These are phyloP conservation scores for Yarrowia deformans DNA, from an alignment of 805 yeast species.

Conservation along the genomic window DNA sequence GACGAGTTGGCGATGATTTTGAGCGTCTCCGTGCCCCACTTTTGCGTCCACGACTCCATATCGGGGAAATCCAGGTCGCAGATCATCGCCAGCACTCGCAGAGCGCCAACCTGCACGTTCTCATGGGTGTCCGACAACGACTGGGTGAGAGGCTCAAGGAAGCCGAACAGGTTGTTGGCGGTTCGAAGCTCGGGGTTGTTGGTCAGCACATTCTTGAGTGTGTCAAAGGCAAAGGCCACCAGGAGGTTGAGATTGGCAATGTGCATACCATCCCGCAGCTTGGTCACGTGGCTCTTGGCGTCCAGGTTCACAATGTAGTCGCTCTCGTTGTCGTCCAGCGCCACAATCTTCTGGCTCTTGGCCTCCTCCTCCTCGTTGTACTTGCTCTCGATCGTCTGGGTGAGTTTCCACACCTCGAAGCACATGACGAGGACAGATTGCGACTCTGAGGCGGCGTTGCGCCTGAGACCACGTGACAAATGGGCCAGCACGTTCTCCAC, in stretches of 20 bases:
- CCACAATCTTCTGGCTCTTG: slow-evolving; percentile 41
- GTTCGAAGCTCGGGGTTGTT: slow-evolving; percentile 67
- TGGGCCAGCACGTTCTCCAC: slow-evolving; percentile 80
- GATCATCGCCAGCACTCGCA: slow-evolving; percentile 66
- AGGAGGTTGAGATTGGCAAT: slow-evolving; percentile 65
- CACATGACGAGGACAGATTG: slow-evolving; percentile 72
- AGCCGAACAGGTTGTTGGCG: slow-evolving; percentile 68
- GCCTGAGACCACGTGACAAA: slow-evolving; percentile 77
- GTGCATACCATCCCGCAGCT: slow-evolving; percentile 49
- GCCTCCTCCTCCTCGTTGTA: slow-evolving; percentile 45
- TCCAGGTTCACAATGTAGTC: slow-evolving; percentile 80
- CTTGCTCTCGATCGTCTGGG: slow-evolving; percentile 44
- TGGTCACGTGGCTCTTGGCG: slow-evolving; percentile 49
- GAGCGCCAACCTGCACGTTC: slow-evolving; percentile 71
- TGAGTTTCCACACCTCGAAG: slow-evolving; percentile 69
- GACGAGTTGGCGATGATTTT: slow-evolving; percentile 77
- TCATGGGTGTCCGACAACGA: slow-evolving; percentile 74
- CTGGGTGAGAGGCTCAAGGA: slow-evolving; percentile 72
- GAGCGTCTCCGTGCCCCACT: slow-evolving; percentile 48
- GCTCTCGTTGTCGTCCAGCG: slow-evolving; percentile 53
- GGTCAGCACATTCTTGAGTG: slow-evolving; percentile 72
- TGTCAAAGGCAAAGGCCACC: slow-evolving; percentile 78
- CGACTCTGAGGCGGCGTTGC: slow-evolving; percentile 65
- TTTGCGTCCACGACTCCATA: slow-evolving; percentile 49
- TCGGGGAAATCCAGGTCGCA: slow-evolving; percentile 69